Evolutionary conservation across 139 green algal genomes (phyloP), one percentile per base, ranked within the genome.

Genomic region (Spirogloea muscicola): DNA sequence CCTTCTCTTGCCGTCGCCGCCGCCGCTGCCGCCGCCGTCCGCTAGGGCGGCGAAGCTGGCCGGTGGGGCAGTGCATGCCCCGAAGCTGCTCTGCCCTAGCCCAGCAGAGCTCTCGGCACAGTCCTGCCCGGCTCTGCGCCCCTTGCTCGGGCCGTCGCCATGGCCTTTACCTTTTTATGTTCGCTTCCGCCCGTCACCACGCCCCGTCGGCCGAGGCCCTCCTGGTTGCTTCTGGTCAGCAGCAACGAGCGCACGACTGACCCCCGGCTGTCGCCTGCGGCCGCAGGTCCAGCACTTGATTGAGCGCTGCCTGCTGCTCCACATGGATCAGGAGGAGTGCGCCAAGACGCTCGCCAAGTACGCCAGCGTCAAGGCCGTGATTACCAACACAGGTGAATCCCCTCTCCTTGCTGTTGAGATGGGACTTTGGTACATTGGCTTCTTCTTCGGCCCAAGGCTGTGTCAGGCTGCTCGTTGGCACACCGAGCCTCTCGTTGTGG

Each of bases 221-320:
- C 46, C 21, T 21, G 21, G 55, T 64, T 38, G 55, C 55, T 64
- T 16, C 13, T 64, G 9, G 27, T 33, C n/a, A n/a, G n/a, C n/a
- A n/a, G n/a, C n/a, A n/a, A n/a, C n/a, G n/a, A 55, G 21, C 46
- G 46, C 21, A 21, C 21, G 21, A 55, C 21, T 55, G 21, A 31
- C 46, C 21, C 21, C 46, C 21, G 21, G 46, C 21, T 55, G 46
- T 55, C 21, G 46, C 46, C 46, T 21, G 21, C 46, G 21, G 21
- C 21, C 46, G 18, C 59, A 74, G 70, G 70, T 79, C 18, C 70
- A 79, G n/a, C 63, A 79, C 40, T 29, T 79, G 63, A 79, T 79
- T 33, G 70, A 79, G 70, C 58, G 70, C 13, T 79, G 70, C 34
- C 61, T 79, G 6, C 27, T 79, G 4, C 40, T 78, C 37, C 18